A percentile compares a stretch with the other conserved stretches of the same genome.
These are phyloP conservation scores for Aspergillus hancockii DNA, from an alignment of 495 filamentous ascomycete genomes.

Conservation along the genomic window DNA sequence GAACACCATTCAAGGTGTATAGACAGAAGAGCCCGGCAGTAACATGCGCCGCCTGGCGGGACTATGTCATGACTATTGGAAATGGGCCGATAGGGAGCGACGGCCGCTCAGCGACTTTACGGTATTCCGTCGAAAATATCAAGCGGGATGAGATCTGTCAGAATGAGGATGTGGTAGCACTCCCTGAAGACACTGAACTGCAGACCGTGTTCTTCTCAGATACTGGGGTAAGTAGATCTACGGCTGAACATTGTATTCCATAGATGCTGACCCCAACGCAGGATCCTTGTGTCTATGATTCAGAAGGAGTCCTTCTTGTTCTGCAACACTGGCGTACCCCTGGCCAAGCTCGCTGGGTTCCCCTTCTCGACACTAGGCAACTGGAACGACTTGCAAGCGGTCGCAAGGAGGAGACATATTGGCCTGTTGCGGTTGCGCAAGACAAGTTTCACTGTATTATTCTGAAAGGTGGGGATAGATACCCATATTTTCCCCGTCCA, in stretches of 20 bases:
- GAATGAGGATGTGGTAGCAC: slow-evolving; percentile 84
- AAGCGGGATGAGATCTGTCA: slow-evolving; percentile 92
- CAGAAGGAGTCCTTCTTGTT: slow-evolving; percentile 80
- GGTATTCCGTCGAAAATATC: slow-evolving; percentile 90
- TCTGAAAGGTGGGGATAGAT: slow-evolving; percentile 88
- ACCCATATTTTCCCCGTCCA: slow-evolving; percentile 94
- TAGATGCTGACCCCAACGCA: slow-evolving; percentile 32
- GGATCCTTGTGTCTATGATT: slow-evolving; percentile 95
- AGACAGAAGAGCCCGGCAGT: slow-evolving; percentile 91
- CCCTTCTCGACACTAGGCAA: slow-evolving; percentile 82
- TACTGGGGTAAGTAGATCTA: slow-evolving; percentile 60
- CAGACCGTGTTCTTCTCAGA: slow-evolving; percentile 91
- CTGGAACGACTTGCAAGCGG: slow-evolving; percentile 80
- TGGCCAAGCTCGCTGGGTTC: slow-evolving; percentile 87
- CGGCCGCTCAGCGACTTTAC: slow-evolving; percentile 65
- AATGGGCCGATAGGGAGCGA: slow-evolving; percentile 83
- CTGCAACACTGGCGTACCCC: slow-evolving; percentile 87
- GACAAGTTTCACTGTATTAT: slow-evolving; percentile 98
- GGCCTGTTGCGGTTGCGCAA: slow-evolving; percentile 90
- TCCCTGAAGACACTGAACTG: slow-evolving; percentile 68
- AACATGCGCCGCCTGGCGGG: slow-evolving; percentile 86
- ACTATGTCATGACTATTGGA: slow-evolving; percentile 91
- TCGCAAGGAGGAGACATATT: slow-evolving; percentile 86
- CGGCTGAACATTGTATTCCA: not conserved
- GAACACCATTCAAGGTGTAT: slow-evolving; percentile 83